Base-by-base conservation (phyloP, 2,329 filamentous ascomycete species). In the Metarhizium guizhouense region DNA sequence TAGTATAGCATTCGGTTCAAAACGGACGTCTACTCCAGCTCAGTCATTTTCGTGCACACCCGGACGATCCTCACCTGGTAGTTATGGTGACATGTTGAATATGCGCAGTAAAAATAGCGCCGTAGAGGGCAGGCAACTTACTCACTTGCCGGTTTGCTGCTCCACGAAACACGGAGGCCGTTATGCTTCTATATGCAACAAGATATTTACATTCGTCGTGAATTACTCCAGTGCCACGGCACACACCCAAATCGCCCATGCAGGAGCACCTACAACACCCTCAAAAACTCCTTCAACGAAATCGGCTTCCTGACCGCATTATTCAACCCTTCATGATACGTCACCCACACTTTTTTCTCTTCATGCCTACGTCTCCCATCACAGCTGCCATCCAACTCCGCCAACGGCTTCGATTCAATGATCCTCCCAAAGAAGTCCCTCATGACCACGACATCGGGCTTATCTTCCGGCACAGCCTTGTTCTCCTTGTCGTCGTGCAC, bases 221-320 rank as follows among this genome's bases (percentile, higher is more conserved):
- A 13, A 6, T 18, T 14, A 10, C 14, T 14, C 40, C 14, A 42
- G 6, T 6, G 14, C 40, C 14, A 42, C n/a, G 14, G 14, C 25
- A 42, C n/a, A 42, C 6, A 16, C 32, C 32, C 32, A 11, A 4
- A 11, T 34, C 32, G 32, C 32, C 32, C 32, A 34, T 34, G 32
- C 32, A 4, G 10, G 11, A 5, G 2, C 3, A 18, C n/a, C 53
- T 70, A 87, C 56, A 91, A 65, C 3, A 82, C 85, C 55, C 76
- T 78, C 76, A 96, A 72, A 63, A 96, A 81, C 69, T 96, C 92
- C 58, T 82, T 79, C 68, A 96, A 69, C 8, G 88, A 88, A 59
- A 96, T 84, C 2, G 90, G 89, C 69, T 95, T 96, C 69, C 88
- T 80, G 58, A 96, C 92, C 11, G 92, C 92, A 77, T 96, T 96